phyloP scores from a whole-genome alignment of 2,329 filamentous ascomycete species.

The Scorias spongiosa region DNA sequence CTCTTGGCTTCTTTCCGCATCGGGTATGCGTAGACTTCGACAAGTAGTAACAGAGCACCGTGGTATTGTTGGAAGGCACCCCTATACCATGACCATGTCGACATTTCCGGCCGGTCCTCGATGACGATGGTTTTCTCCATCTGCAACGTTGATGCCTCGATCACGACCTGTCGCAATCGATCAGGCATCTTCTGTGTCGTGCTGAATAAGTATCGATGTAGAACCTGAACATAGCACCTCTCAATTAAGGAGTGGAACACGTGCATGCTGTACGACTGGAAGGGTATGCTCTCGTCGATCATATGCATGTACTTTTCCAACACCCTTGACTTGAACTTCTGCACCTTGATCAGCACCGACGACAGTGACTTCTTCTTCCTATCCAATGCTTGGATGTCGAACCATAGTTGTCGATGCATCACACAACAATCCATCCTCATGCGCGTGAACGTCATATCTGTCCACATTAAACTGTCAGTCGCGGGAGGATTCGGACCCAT shows the following conservation, averaged over 20 bases:
- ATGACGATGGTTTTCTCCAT: conserved; percentile 41
- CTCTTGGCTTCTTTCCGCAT: conserved; percentile 43
- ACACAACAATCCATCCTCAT: conserved; percentile 61
- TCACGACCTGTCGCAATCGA: conserved; percentile 46
- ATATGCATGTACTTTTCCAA: conserved; percentile 50
- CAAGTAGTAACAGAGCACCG: conserved; percentile 50
- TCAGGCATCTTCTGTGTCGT: conserved; percentile 39
- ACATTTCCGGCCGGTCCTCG: conserved; percentile 37
- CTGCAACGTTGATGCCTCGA: conserved; percentile 42
- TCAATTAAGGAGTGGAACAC: conserved; percentile 50
- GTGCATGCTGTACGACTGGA: conserved; percentile 48
- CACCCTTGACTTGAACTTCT: conserved; percentile 51
- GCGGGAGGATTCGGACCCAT: conserved; percentile 24
- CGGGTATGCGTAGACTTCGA: conserved; percentile 48
- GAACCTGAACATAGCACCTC: conserved; percentile 49
- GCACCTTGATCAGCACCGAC: conserved; percentile 50
- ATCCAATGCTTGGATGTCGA: conserved; percentile 52
- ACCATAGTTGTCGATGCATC: conserved; percentile 55
- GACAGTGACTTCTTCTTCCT: conserved; percentile 46
- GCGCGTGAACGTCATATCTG: conserved; percentile 50
- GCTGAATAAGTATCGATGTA: conserved; percentile 50
- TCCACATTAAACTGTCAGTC: conserved; percentile 42
- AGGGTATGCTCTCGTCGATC: conserved; percentile 42
- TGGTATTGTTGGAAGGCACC: conserved; percentile 63
- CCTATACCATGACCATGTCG: conserved; percentile 52